Conservation (phyloP, 192 early-diverging fungal species). For the Funneliformis mosseae region DNA sequence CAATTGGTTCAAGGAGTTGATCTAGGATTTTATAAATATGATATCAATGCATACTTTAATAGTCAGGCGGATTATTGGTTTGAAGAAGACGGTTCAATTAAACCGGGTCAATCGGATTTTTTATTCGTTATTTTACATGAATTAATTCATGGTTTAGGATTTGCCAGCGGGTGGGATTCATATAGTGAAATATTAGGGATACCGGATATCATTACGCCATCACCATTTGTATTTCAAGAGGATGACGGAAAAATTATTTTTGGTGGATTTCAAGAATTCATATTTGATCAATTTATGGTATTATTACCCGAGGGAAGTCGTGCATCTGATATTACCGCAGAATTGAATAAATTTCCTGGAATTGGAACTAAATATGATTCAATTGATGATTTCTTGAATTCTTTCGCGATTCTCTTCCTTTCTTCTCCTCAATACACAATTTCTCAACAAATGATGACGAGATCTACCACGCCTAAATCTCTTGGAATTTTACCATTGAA, state of each 20-base stretch:
- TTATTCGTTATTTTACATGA: conserved; percentile 46
- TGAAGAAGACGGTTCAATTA: conserved; percentile 36
- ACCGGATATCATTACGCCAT: conserved; percentile 36
- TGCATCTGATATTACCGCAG: not conserved
- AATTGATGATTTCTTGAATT: not conserved
- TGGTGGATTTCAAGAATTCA: conserved; percentile 30
- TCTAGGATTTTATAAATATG: conserved; percentile 34
- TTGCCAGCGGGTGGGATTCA: conserved; percentile 40
- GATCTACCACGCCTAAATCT: conserved; percentile 10
- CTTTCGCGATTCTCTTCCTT: not conserved
- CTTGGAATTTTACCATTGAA: conserved; percentile 23
- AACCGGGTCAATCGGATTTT: conserved; percentile 41
- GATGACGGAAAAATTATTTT: not conserved
- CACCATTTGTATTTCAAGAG: not conserved
- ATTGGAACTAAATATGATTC: not conserved
- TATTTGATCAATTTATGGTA: conserved; percentile 33
- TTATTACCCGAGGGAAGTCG: not conserved
- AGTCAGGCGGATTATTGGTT: conserved; percentile 42
- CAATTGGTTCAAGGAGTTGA: conserved; percentile 34
- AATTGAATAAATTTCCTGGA: conserved; percentile 4
- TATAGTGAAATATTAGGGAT: conserved; percentile 11
- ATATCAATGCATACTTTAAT: conserved; percentile 48
- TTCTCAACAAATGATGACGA: not conserved
- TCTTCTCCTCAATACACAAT: conserved; percentile 25
- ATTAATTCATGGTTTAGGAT: conserved; percentile 50